phyloP scores from a whole-genome alignment of 2,329 filamentous ascomycete genomes.

The Fusarium irregulare region DNA sequence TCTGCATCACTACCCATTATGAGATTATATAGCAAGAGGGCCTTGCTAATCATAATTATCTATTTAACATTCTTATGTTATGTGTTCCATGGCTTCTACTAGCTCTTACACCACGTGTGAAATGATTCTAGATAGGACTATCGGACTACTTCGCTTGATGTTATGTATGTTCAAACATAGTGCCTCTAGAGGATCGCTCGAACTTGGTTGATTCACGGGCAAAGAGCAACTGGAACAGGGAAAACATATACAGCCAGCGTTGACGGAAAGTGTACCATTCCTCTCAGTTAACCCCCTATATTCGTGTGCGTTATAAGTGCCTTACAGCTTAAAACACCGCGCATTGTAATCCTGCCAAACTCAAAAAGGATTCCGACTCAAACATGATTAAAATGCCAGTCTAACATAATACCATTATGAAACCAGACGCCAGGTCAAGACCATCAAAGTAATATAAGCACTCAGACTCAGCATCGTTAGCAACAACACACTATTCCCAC shows the following conservation, averaged over 20 bases:
- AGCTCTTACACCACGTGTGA: not conserved
- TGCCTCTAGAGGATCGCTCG: not conserved
- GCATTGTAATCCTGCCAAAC: not conserved
- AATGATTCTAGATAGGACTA: not conserved
- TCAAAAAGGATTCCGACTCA: not conserved
- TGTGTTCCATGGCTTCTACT: not conserved
- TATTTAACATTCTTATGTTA: not conserved
- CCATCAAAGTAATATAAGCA: slow-evolving; percentile 67
- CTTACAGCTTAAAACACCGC: not conserved
- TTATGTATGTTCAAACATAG: not conserved
- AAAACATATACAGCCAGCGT: not conserved
- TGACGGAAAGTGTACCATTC: not conserved
- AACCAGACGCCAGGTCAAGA: slow-evolving; percentile 63
- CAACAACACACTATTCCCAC: slow-evolving; percentile 70
- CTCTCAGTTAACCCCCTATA: not conserved
- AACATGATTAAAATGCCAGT: not conserved
- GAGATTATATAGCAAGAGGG: not conserved
- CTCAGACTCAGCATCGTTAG: slow-evolving; percentile 67
- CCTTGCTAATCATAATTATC: not conserved
- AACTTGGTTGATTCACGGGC: not conserved
- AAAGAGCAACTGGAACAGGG: not conserved
- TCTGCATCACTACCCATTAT: not conserved
- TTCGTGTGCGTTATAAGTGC: not conserved
- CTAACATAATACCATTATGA: slow-evolving; percentile 22
- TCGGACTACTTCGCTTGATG: not conserved